These are phyloP conservation scores for Coemansia sp. DNA, from an alignment of 192 early-diverging fungal species.

Conservation along the genomic window DNA sequence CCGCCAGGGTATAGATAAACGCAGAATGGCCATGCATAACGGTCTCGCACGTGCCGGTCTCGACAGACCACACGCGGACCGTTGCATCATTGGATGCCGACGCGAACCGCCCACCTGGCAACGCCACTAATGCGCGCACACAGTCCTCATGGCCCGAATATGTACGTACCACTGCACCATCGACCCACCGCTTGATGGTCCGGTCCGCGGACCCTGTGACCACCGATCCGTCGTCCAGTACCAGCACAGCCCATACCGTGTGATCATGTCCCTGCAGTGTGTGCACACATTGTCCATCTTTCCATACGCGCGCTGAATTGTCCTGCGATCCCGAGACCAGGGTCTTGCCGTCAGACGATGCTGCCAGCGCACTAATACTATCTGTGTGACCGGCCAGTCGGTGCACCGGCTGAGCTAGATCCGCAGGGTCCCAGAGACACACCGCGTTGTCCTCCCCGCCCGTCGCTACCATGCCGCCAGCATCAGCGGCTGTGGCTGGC, in stretches of 20 bases:
- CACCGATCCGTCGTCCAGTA: conserved; percentile 64
- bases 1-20: conserved; percentile 83
- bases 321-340: conserved; percentile 99
- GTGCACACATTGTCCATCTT: conserved; percentile 66
- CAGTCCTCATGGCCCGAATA: conserved; percentile 86
- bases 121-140: conserved; percentile 73
- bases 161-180: conserved; percentile 62
- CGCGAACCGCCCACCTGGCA: conserved; percentile 69
- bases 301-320: conserved; percentile 89
- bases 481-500: conserved; percentile 57
- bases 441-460: conserved; percentile 84
- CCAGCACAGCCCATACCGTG: conserved; percentile 93
- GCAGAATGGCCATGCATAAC: conserved; percentile 86
- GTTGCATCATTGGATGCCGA: conserved; percentile 92
- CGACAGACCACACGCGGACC: conserved; percentile 77
- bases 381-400: conserved; percentile 81
- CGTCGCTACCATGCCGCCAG: conserved; percentile 79
- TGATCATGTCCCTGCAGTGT: conserved; percentile 76
- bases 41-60: conserved; percentile 63
- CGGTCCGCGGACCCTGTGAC: conserved; percentile 93
- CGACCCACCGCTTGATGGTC: conserved; percentile 82
- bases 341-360: conserved; percentile 58
- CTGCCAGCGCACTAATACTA: conserved; percentile 80
- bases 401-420: conserved; percentile 60
- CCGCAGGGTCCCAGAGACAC: conserved; percentile 71